These are phyloP conservation scores for Chalciporus piperatus DNA, from an alignment of 768 basidiomycete species.

Conservation along the genomic window DNA sequence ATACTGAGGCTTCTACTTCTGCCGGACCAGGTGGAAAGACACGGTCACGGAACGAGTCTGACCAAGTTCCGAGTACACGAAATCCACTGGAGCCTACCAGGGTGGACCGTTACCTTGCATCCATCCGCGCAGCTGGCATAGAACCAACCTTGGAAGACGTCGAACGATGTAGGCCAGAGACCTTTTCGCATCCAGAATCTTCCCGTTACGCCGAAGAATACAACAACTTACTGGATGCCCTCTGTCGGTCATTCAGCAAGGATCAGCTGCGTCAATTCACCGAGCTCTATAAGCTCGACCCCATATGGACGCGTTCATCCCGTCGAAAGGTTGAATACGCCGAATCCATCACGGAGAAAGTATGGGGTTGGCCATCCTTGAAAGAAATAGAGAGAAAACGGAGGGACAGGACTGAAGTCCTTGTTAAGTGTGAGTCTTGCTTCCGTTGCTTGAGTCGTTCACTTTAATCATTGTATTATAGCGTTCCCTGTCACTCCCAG, in stretches of 20 bases:
- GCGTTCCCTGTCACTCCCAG: slow-evolving; percentile 55
- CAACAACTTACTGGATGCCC: slow-evolving; percentile 45
- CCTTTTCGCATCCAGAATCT: slow-evolving; percentile 39
- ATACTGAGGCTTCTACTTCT: slow-evolving; percentile 6
- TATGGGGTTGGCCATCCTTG: slow-evolving; percentile 70
- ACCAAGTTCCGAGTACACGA: slow-evolving; percentile 2
- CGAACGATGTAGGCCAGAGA: slow-evolving; percentile 50
- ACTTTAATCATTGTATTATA: slow-evolving; percentile 26
- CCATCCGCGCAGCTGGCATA: slow-evolving; percentile 43
- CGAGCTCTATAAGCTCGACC: slow-evolving; percentile 43
- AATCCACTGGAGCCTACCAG: slow-evolving; percentile 42
- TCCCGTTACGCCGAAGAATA: slow-evolving; percentile 53
- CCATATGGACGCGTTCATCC: slow-evolving; percentile 31
- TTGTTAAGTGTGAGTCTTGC: slow-evolving; percentile 42
- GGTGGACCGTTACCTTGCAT: slow-evolving; percentile 56
- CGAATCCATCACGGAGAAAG: slow-evolving; percentile 55
- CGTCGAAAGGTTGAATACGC: slow-evolving; percentile 42
- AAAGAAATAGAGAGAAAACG: slow-evolving; percentile 47
- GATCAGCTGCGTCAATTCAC: slow-evolving; percentile 58
- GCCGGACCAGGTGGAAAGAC: background rate
- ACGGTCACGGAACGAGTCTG: slow-evolving; percentile 5
- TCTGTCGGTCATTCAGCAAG: slow-evolving; percentile 62
- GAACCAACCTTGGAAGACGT: slow-evolving; percentile 59
- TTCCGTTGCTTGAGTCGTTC: background rate
- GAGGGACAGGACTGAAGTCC: slow-evolving; percentile 48